Conservation (phyloP, 331 rosid genomes). For the Ulmus americana region DNA sequence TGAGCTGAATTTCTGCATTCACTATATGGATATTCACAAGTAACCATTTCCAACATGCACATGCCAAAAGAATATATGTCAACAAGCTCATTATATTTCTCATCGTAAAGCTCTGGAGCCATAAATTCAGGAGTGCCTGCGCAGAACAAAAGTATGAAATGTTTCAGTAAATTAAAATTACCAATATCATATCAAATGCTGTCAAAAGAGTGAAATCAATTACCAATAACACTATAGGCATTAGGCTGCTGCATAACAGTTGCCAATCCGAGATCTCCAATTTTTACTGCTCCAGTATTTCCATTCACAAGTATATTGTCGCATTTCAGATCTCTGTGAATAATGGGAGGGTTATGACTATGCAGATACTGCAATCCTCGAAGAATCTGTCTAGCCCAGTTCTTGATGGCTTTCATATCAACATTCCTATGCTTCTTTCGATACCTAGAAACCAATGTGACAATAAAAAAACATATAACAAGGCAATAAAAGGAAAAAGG, state of each 20-base stretch:
- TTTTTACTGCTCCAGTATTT: constrained; percentile 70
- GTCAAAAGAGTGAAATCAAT: constrained; percentile 3
- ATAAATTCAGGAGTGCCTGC: constrained; percentile 90
- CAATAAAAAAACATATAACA: not conserved
- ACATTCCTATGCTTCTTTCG: constrained; percentile 61
- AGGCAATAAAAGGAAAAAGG: not conserved
- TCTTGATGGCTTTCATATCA: constrained; percentile 75
- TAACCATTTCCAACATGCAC: constrained; percentile 86
- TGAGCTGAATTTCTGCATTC: constrained; percentile 90
- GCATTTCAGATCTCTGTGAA: constrained; percentile 91
- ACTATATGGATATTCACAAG: constrained; percentile 81
- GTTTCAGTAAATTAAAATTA: constrained; percentile 7
- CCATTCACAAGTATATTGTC: constrained; percentile 88
- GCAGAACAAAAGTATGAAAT: constrained; percentile 8
- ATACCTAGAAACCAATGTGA: constrained; percentile 41
- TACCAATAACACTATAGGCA: constrained; percentile 86
- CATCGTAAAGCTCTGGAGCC: constrained; percentile 97
- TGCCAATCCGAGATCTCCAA: constrained; percentile 95
- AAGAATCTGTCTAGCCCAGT: constrained; percentile 92
- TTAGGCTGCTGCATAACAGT: constrained; percentile 74
- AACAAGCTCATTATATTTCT: constrained; percentile 78
- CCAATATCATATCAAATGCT: constrained; percentile 1
- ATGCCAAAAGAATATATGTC: constrained; percentile 93
- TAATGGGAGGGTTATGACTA: constrained; percentile 60
- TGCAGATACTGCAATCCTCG: constrained; percentile 70